Conservation (phyloP, 2,329 filamentous ascomycete genomes). For the Fusarium brevicatenulatum region DNA sequence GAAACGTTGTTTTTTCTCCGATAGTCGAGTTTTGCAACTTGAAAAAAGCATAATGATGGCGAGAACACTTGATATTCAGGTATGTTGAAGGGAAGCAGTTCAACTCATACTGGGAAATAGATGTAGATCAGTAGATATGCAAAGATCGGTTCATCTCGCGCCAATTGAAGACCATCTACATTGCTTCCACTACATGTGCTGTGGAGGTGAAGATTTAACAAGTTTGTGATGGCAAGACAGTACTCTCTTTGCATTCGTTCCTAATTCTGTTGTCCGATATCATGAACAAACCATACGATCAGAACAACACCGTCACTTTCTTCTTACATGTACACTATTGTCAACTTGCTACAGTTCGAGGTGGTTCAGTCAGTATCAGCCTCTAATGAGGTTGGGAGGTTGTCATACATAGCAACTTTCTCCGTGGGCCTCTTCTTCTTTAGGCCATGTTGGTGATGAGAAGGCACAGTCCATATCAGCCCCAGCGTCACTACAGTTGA, state of each 20-base stretch:
- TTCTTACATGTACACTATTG: background rate
- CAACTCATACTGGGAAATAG: background rate
- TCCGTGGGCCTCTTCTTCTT: background rate
- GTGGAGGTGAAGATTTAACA: background rate
- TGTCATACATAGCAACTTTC: background rate
- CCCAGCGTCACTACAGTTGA: background rate
- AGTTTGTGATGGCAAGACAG: background rate
- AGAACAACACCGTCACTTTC: background rate
- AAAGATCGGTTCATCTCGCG: background rate
- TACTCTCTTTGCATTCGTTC: background rate
- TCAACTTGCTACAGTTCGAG: background rate
- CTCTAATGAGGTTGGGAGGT: background rate
- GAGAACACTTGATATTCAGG: background rate
- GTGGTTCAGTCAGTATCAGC: background rate
- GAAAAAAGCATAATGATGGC: background rate
- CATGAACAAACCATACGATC: background rate
- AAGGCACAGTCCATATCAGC: background rate
- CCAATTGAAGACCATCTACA: background rate
- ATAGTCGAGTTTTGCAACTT: background rate
- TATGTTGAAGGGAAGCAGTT: background rate
- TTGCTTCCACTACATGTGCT: background rate
- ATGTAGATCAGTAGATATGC: background rate
- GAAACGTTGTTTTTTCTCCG: background rate
- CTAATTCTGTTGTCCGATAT: background rate
- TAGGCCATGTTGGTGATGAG: background rate